Base-by-base conservation (phyloP, 2,329 filamentous ascomycete species). In the Arthrobotrys sphaeroides region DNA sequence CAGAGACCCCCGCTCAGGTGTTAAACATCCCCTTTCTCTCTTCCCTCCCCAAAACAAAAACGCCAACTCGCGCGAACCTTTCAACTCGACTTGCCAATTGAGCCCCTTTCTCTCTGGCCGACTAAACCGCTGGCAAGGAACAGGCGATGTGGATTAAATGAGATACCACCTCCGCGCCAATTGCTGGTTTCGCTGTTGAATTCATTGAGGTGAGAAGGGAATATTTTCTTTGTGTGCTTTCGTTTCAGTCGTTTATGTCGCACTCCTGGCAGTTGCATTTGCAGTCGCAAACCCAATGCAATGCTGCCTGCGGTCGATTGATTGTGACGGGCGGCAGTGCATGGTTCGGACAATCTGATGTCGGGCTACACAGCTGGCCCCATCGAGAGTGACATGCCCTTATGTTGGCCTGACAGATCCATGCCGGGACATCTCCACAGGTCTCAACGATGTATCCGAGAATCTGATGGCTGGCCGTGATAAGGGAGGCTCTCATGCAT, bases 31-130 rank as follows among this genome's bases (percentile, higher is more conserved):
- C 49, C 66, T 55, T 62, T 61, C 55, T 55, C 66, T 28, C 66
- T 55, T 62, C 53, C 64, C 36, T 31, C 24, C 55, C 53, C 45
- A 66, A 66, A 26, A 12, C 6, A 38, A 20, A 43, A 62, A 61
- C 55, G 57, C 66, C 66, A 70, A 70, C 66, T 55, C 55, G 55
- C 66, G 55, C 66, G 66, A 70, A 55, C 36, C 24, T 45, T 45
- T 36, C 43, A 61, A 61, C 66, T 70, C 45, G 10, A 70, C 62
- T 70, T 55, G 66, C 62, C 66, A 70, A 70, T 70, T 61, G 47
- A 70, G 45, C 65, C 65, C 65, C 65, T 68, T 68, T 51, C 31
- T 47, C 47, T 22, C 18, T 55, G 45, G 51, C 65, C 55, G 43
- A 51, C 65, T 28, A 36, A 40, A 55, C 31, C 12, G 66, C 57